Base-by-base conservation (phyloP, 331 rosid species). In the Prunus yedoensis region DNA sequence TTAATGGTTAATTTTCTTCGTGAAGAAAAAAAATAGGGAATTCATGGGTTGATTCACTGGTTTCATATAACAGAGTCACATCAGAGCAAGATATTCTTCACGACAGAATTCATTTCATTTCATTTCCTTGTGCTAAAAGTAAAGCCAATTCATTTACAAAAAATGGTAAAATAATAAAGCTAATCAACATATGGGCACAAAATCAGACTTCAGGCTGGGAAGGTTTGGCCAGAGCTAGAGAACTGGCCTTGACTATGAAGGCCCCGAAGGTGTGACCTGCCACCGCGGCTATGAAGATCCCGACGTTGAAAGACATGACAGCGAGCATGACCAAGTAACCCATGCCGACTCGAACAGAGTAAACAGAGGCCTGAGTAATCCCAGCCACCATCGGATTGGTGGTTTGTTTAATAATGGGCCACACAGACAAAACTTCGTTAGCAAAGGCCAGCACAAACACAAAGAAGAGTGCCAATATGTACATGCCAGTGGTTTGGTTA, bases 261-360 rank as follows among this genome's bases (percentile, higher is more conserved):
- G 84, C 87, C 11, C 97, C 94, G 3, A 85, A 25, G 20, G 89
- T 15, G 54, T 92, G 97, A 14, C 97, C 94, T 2, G 74, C 51
- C 45, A 92, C 78, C 1, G 91, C 97, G 6, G 89, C 91, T n/a
- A 92, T 76, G 73, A 92, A 88, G 75, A 92, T 81, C 49, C 96
- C 89, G 1, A 30, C 35, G 12, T 92, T 92, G 77, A 88, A 88
- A 68, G 97, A 88, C 97, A 92, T 92, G 30, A 92, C 88, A 4
- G 92, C 70, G 49, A 90, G 88, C 97, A 92, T 92, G 2, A 92
- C 79, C 59, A 90, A 78, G 86, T 90, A 92, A 56, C 49, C 10
- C 54, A 90, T 83, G 35, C 81, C 50, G 10, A 79, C 82, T 0
- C 89, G 88, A 74, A 90, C 20, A 11, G 84, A 64, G 65, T 85